Evolutionary conservation across 225 moss, liverwort and hornwort genomes (phyloP).

Genomic region (Sphagnum contortum): DNA sequence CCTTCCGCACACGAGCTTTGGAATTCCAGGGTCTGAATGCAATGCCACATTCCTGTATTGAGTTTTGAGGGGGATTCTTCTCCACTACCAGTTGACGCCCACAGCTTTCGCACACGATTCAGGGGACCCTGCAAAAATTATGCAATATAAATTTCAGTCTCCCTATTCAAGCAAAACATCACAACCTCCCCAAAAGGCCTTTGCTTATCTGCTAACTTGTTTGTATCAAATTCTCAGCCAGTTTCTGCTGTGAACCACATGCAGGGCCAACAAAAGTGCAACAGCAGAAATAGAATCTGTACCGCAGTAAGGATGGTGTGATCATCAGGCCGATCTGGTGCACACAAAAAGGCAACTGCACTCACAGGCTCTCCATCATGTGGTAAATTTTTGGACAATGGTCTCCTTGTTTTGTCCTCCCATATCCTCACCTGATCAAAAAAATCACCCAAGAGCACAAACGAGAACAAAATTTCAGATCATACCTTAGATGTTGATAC

Average conservation of each 20-base stretch:
- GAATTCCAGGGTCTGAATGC: slow-evolving; percentile 78
- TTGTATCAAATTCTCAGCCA: no score
- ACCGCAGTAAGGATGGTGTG: slow-evolving; percentile 37
- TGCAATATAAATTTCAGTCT: no score
- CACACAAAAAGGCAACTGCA: slow-evolving; percentile 32
- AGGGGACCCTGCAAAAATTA: slow-evolving; percentile 54
- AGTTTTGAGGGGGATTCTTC: no score
- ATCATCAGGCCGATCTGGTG: slow-evolving; percentile 25
- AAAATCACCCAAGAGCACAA: no score
- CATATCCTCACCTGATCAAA: background rate
- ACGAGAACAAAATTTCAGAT: no score
- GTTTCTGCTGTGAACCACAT: no score
- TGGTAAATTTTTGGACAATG: slow-evolving; percentile 20
- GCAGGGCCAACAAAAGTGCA: no score
- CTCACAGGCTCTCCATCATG: slow-evolving; percentile 38
- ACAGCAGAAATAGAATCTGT: background rate
- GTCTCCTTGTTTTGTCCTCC: slow-evolving; percentile 30
- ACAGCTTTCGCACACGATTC: slow-evolving; percentile 82
- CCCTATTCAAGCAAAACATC: no score
- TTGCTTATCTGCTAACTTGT: no score
- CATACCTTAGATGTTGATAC: no score
- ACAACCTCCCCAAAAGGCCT: no score
- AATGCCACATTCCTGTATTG: slow-evolving; percentile 48
- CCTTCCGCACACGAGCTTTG: slow-evolving; percentile 42
- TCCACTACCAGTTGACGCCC: slow-evolving; percentile 17